Evolutionary conservation across 2,329 filamentous ascomycete species (phyloP), one percentile per base, ranked within the genome.

Genomic region (Diplocarpon rosae): DNA sequence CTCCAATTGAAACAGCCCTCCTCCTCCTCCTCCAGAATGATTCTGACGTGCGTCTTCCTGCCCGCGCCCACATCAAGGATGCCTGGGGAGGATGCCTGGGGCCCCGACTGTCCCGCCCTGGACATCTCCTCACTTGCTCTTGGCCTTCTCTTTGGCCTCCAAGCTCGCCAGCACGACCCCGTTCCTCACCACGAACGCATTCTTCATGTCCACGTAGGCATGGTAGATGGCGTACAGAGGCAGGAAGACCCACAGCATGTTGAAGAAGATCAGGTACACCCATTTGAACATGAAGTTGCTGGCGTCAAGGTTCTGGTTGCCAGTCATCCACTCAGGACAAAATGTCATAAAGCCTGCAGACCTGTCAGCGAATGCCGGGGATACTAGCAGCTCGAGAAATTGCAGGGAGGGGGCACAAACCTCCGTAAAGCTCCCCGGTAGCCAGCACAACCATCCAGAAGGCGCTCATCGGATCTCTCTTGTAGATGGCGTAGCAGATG

Each of bases 221-320:
- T 77, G 69, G 53, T 68, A 78, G 44, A 80, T 66, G 15, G 72
- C 67, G 60, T 77, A 83, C 1, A 74, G 45, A 0, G 79, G 79
- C 49, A 82, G 69, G 49, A 73, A 72, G 3, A 83, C 78, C 79
- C 79, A 83, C 3, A 82, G 64, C 54, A 70, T 72, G 62, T 83
- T 83, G 67, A 83, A 83, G 62, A 83, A 82, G 52, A 80, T 67
- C 13, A 83, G 65, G 53, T 82, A 83, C 12, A 82, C 66, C 78
- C 78, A 83, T 32, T 49, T 46, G 20, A 56, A 61, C 76, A 83
- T 79, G 54, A 75, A 80, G 63, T 82, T 83, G 64, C 70, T 77
- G 14, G 69, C 69, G 59, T 82, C 75, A 47, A 83, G 71, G 57
- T 79, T 80, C 51, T 70, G 58, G 58, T 71, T 82, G 41, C 70